Conservation (phyloP, 2,329 filamentous ascomycete genomes). For the Sarocladiaceae sp. region DNA sequence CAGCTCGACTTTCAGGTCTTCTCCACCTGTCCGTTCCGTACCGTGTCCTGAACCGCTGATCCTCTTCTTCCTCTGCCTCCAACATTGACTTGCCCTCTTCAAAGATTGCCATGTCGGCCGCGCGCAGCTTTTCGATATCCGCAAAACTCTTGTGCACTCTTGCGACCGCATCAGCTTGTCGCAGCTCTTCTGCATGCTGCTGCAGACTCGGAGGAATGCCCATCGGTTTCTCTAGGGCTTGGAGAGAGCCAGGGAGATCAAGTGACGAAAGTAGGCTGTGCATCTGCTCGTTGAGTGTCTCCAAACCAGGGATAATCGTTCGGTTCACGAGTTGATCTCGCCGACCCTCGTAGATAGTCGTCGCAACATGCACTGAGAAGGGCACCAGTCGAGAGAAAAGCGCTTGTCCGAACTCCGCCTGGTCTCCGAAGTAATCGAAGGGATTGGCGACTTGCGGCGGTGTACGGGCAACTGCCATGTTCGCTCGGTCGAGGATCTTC, state of each 20-base stretch:
- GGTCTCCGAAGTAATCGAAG: conserved; percentile 71
- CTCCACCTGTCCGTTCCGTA: conserved; percentile 86
- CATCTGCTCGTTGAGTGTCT: conserved; percentile 71
- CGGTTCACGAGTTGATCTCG: conserved; percentile 86
- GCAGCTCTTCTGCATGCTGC: conserved; percentile 88
- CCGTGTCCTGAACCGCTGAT: conserved; percentile 65
- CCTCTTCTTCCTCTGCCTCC: conserved; percentile 74
- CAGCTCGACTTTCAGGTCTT: conserved; percentile 61
- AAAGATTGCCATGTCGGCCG: conserved; percentile 70
- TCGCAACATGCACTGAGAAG: conserved; percentile 90
- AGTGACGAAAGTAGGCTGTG: conserved; percentile 75
- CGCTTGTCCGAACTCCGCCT: conserved; percentile 73
- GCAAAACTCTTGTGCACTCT: conserved; percentile 73
- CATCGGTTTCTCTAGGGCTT: conserved; percentile 90
- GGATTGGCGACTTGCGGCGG: conserved; percentile 80
- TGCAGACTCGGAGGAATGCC: conserved; percentile 79
- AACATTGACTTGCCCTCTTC: conserved; percentile 77
- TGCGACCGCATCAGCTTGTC: conserved; percentile 80
- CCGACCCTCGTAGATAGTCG: conserved; percentile 90
- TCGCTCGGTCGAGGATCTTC: conserved; percentile 76
- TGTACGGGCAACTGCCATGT: conserved; percentile 75
- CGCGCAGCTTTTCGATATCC: conserved; percentile 85
- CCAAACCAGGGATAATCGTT: conserved; percentile 77
- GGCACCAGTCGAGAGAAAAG: conserved; percentile 89
- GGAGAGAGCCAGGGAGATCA: conserved; percentile 84